These are phyloP conservation scores for Tritrichomonas foetus DNA, from an alignment of 208 protist genomes.

Conservation along the genomic window DNA sequence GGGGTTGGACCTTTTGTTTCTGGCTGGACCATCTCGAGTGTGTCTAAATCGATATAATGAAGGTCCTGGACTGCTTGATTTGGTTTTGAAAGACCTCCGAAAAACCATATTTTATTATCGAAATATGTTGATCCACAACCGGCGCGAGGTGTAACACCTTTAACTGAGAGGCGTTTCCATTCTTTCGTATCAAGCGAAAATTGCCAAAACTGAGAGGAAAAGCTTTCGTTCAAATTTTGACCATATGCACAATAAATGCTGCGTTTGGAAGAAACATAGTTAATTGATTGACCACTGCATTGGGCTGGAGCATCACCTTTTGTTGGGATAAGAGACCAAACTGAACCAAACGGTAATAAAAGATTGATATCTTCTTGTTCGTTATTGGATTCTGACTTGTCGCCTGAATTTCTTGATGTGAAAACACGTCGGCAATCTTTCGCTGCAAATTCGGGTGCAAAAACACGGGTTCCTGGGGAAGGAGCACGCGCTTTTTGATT, in stretches of 20 bases:
- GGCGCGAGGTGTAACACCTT: neutral
- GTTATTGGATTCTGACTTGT: too few species aligned
- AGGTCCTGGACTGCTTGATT: neutral
- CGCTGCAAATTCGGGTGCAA: too few species aligned
- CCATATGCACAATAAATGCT: constrained; percentile 7
- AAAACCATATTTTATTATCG: constrained; percentile 38
- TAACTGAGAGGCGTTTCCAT: neutral
- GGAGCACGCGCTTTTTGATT: too few species aligned
- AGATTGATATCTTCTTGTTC: too few species aligned
- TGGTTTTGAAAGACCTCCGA: neutral
- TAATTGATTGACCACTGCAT: neutral
- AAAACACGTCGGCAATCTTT: too few species aligned
- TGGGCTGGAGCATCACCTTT: neutral
- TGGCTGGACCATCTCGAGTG: neutral
- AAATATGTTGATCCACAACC: neutral
- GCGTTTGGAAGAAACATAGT: neutral
- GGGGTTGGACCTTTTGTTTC: neutral
- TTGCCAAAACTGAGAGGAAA: neutral
- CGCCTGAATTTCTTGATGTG: too few species aligned
- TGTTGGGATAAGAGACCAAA: neutral
- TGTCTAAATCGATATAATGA: neutral
- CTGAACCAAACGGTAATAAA: too few species aligned
- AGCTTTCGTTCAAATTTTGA: neutral
- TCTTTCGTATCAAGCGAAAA: neutral
- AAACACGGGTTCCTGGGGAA: too few species aligned